These are phyloP conservation scores for Debaryomycetaceae sp. DNA, from an alignment of 1,139 yeast species.

Conservation along the genomic window DNA sequence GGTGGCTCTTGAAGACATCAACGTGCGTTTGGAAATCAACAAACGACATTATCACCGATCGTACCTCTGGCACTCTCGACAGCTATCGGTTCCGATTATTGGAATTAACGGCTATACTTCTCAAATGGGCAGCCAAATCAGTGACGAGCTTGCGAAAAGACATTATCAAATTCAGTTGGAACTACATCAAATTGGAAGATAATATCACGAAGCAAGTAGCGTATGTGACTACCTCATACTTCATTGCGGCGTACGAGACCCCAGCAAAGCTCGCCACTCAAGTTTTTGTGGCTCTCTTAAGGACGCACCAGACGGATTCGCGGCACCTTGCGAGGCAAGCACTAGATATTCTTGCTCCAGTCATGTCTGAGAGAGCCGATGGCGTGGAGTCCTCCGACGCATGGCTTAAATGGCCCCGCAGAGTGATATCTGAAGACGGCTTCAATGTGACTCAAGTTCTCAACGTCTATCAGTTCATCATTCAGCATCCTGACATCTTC, in stretches of 20 bases:
- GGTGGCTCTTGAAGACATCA: constrained; percentile 58
- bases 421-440: constrained; percentile 86
- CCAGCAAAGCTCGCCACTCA: constrained; percentile 85
- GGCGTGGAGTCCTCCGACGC: constrained; percentile 47
- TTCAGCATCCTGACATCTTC: constrained; percentile 76
- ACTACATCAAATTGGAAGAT: constrained; percentile 82
- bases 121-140: constrained; percentile 55
- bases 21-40: constrained; percentile 65
- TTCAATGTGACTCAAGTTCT: constrained; percentile 73
- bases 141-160: constrained; percentile 69
- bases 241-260: constrained; percentile 81
- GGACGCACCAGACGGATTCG: constrained; percentile 82
- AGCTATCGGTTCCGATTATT: constrained; percentile 66
- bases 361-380: constrained; percentile 60
- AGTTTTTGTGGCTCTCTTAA: constrained; percentile 78
- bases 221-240: constrained; percentile 77
- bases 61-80: constrained; percentile 64
- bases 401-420: constrained; percentile 95
- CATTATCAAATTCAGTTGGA: constrained; percentile 91
- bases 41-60: constrained; percentile 42
- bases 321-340: constrained; percentile 80
- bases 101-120: constrained; percentile 69
- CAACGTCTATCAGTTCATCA: constrained; percentile 83
- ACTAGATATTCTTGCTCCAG: constrained; percentile 81
- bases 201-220: constrained; percentile 87